A percentile compares a stretch with the other conserved stretches of the same genome.
Conservation (phyloP, 371 early-diverging fungal genomes). For the Apophysomyces trapeziformis region DNA sequence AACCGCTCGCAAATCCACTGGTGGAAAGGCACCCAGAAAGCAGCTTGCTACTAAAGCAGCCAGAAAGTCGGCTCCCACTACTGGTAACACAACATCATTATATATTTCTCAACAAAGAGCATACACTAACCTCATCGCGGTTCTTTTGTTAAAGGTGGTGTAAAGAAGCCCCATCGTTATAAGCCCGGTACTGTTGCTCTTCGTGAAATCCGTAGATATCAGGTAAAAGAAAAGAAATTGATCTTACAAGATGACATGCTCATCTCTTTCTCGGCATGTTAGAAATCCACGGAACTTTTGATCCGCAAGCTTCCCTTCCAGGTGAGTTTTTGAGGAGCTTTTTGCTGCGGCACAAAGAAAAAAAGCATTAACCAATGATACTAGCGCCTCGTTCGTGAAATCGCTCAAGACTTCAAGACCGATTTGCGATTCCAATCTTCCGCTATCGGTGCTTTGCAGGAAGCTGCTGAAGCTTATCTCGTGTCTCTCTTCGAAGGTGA, state of each 20-base stretch:
- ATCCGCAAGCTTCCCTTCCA: constrained; percentile 99
- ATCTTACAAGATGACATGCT: constrained; percentile 6
- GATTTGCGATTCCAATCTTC: constrained; percentile 97
- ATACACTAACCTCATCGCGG: background rate
- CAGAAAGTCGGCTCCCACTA: constrained; percentile 46
- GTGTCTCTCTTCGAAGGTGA: constrained; percentile 91
- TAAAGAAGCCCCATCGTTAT: constrained; percentile 85
- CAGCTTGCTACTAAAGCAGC: constrained; percentile 95
- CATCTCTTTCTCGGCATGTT: constrained; percentile 4
- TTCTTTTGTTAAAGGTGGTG: constrained; percentile 32
- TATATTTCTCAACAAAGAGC: background rate
- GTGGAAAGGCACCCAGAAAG: constrained; percentile 97
- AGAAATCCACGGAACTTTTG: constrained; percentile 93
- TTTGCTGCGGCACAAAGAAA: background rate
- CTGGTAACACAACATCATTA: constrained; percentile 25
- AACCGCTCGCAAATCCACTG: constrained; percentile 98
- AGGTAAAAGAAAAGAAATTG: constrained; percentile 31
- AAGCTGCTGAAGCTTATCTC: constrained; percentile 97
- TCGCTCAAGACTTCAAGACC: constrained; percentile 94
- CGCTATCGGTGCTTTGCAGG: constrained; percentile 97
- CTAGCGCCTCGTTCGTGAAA: constrained; percentile 86
- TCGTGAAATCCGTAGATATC: constrained; percentile 96
- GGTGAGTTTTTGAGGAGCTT: constrained; percentile 21
- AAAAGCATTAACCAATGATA: background rate
- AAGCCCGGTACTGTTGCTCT: constrained; percentile 88